Percentiles rank a stretch among this genome's conserved stretches.
Conservation (phyloP, 495 filamentous ascomycete genomes). For the Emericellopsis terricola region DNA sequence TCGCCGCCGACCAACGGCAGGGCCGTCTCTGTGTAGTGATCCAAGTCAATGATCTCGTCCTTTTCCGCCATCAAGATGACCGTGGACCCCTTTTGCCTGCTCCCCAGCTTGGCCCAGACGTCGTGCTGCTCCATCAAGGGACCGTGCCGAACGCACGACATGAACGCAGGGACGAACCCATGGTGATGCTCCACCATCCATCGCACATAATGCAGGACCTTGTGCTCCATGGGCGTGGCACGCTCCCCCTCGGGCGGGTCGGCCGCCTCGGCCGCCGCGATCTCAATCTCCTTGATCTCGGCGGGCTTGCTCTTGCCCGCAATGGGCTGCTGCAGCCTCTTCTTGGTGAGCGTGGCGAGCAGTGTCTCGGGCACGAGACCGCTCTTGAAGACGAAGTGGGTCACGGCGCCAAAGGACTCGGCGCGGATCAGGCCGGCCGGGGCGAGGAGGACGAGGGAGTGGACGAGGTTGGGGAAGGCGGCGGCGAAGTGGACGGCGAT, state of each 20-base stretch:
- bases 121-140: slow-evolving; percentile 30
- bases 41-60: slow-evolving; percentile 29
- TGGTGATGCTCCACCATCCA: slow-evolving; percentile 35
- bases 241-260: slow-evolving; percentile 11
- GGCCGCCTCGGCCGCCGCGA: slow-evolving; percentile 4
- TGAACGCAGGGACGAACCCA: slow-evolving; percentile 35
- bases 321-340: slow-evolving; percentile 20
- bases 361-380: slow-evolving; percentile 25
- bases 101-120: slow-evolving; percentile 26
- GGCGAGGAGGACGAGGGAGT: slow-evolving; percentile 53
- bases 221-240: slow-evolving; percentile 11
- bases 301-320: slow-evolving; percentile 10
- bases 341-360: slow-evolving; percentile 16
- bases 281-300: slow-evolving; percentile 3
- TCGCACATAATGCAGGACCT: slow-evolving; percentile 15
- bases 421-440: slow-evolving; percentile 54
- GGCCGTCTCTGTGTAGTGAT: slow-evolving; percentile 16
- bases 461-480: slow-evolving; percentile 48
- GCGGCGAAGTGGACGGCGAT: slow-evolving; percentile 58
- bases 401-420: slow-evolving; percentile 39
- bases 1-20: slow-evolving; percentile 18
- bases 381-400: slow-evolving; percentile 40
- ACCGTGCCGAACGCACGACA: slow-evolving; percentile 27
- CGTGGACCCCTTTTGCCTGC: slow-evolving; percentile 20
- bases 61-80: slow-evolving; percentile 26